Evolutionary conservation across 2,329 filamentous ascomycete genomes (phyloP).

Genomic region (Paramyrothecium roridum): DNA sequence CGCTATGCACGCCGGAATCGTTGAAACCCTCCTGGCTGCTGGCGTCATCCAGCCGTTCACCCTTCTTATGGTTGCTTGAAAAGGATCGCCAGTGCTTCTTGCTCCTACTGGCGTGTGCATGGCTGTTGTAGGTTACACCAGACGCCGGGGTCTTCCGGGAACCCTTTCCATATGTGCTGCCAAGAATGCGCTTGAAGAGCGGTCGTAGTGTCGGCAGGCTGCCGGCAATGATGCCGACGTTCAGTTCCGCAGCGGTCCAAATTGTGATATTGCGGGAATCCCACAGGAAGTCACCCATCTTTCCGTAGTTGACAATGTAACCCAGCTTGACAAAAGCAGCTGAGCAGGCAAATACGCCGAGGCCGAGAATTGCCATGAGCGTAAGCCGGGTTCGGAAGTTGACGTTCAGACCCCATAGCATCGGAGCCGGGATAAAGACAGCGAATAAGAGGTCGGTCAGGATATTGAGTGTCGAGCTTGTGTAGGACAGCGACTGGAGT

Average conservation of each 20-base stretch:
- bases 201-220: constrained; percentile 31
- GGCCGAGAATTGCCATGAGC: constrained; percentile 35
- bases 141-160: constrained; percentile 21
- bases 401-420: constrained; percentile 37
- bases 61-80: not conserved
- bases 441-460: constrained; percentile 35
- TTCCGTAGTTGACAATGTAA: constrained; percentile 34
- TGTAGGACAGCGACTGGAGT: constrained; percentile 38
- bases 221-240: constrained; percentile 33
- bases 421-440: constrained; percentile 30
- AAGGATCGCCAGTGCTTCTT: not conserved
- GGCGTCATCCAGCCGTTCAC: not conserved
- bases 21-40: not conserved
- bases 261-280: constrained; percentile 44
- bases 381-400: constrained; percentile 35
- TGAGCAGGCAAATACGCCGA: constrained; percentile 41
- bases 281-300: constrained; percentile 38
- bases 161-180: constrained; percentile 23
- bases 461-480: constrained; percentile 33
- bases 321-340: constrained; percentile 38
- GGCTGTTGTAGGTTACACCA: constrained; percentile 17
- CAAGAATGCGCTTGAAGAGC: constrained; percentile 26
- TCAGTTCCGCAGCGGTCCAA: constrained; percentile 37
- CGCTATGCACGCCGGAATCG: not conserved
- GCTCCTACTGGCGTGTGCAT: not conserved